Percentiles rank a stretch among this genome's conserved stretches.
Evolutionary conservation across 2,329 filamentous ascomycete genomes (phyloP).

Genomic region (Fusarium oligoseptatum): DNA sequence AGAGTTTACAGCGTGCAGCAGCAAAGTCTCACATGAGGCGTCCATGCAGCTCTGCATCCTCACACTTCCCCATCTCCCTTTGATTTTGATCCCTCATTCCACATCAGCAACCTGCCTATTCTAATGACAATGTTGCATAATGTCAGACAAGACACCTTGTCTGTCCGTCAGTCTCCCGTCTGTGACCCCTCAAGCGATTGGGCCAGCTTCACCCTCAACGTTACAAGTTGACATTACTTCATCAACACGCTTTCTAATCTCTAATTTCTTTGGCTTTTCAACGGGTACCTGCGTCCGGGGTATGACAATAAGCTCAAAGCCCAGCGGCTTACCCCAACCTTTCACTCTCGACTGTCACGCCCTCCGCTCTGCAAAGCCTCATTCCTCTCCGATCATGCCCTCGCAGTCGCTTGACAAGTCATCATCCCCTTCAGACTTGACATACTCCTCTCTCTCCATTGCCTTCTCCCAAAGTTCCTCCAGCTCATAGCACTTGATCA

Average conservation of each 20-base stretch:
- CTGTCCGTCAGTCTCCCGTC: background rate
- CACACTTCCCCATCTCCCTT: background rate
- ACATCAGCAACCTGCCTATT: conserved; percentile 11
- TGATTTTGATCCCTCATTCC: background rate
- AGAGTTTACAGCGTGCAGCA: background rate
- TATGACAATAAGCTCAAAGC: conserved; percentile 16
- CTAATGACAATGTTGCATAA: conserved; percentile 5
- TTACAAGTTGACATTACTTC: background rate
- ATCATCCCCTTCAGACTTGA: conserved; percentile 13
- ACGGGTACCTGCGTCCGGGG: conserved; percentile 29
- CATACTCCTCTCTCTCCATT: conserved; percentile 16
- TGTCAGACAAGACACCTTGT: conserved; percentile 18
- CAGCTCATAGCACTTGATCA: conserved; percentile 34
- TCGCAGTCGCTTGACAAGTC: conserved; percentile 36
- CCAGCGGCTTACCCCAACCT: background rate
- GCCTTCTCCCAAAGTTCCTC: conserved; percentile 34
- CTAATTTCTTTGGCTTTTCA: background rate
- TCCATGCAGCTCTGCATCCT: background rate
- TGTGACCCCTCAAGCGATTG: conserved; percentile 5
- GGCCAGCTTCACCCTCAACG: background rate
- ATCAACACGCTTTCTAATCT: background rate
- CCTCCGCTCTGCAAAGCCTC: background rate
- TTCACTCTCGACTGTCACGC: background rate
- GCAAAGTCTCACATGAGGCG: background rate
- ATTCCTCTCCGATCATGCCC: conserved; percentile 24